phyloP scores from a whole-genome alignment of 495 filamentous ascomycete species.

The Podospora comata region DNA sequence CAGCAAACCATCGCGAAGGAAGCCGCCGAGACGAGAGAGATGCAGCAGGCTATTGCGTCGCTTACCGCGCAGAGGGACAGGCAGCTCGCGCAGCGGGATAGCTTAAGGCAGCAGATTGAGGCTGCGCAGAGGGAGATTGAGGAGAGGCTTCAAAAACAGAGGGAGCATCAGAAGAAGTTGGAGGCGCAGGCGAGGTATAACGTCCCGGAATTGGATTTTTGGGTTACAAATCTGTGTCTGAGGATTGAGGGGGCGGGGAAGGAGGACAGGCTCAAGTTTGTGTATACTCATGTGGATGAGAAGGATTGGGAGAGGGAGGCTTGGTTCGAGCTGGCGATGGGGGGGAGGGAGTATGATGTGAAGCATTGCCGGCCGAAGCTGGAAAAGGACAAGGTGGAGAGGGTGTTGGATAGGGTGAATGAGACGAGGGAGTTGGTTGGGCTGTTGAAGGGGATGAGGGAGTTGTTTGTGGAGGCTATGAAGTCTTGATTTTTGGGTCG shows the following conservation, averaged over 20 bases:
- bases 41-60: constrained; percentile 73
- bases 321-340: constrained; percentile 87
- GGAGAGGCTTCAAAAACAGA: constrained; percentile 49
- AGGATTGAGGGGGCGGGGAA: constrained; percentile 84
- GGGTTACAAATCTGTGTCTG: constrained; percentile 85
- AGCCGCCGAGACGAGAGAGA: constrained; percentile 79
- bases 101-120: constrained; percentile 72
- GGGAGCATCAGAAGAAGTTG: constrained; percentile 55
- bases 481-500: constrained; percentile 36
- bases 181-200: constrained; percentile 82
- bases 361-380: constrained; percentile 73
- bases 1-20: constrained; percentile 81
- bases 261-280: constrained; percentile 84
- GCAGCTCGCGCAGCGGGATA: constrained; percentile 67
- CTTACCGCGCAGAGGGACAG: constrained; percentile 74
- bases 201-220: constrained; percentile 89
- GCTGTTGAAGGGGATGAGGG: constrained; percentile 90
- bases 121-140: constrained; percentile 68
- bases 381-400: constrained; percentile 67
- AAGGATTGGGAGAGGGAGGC: constrained; percentile 84
- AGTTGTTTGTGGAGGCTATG: constrained; percentile 66
- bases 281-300: constrained; percentile 85
- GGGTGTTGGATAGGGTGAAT: constrained; percentile 71
- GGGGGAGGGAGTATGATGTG: constrained; percentile 79
- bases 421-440: constrained; percentile 76